These are phyloP conservation scores for Tothia fuscella DNA, from an alignment of 2,329 filamentous ascomycete species.

Conservation along the genomic window DNA sequence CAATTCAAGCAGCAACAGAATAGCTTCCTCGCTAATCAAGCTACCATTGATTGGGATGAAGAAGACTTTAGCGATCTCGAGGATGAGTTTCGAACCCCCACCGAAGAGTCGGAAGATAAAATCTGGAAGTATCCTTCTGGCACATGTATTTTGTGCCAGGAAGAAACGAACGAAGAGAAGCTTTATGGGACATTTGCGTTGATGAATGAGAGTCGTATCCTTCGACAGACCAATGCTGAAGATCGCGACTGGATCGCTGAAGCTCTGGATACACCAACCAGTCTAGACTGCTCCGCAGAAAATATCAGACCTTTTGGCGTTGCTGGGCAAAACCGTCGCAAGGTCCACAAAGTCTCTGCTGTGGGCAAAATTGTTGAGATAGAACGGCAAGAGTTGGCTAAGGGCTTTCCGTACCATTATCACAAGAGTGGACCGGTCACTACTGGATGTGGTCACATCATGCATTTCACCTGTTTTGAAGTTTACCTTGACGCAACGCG, in stretches of 20 bases:
- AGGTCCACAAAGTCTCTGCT: constrained; percentile 62
- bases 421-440: constrained; percentile 59
- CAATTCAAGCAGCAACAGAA: constrained; percentile 97
- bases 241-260: constrained; percentile 79
- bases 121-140: constrained; percentile 85
- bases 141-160: constrained; percentile 92
- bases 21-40: constrained; percentile 82
- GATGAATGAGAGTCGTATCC: constrained; percentile 71
- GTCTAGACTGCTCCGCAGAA: constrained; percentile 76
- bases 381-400: constrained; percentile 74
- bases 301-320: constrained; percentile 79
- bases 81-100: constrained; percentile 45
- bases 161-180: constrained; percentile 79
- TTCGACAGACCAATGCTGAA: constrained; percentile 74
- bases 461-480: constrained; percentile 96
- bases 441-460: constrained; percentile 90
- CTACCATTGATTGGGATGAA: constrained; percentile 81
- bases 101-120: constrained; percentile 58
- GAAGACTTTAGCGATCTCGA: constrained; percentile 67
- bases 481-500: constrained; percentile 76
- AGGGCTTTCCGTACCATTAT: constrained; percentile 57
- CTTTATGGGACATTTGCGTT: constrained; percentile 91
- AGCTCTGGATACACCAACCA: constrained; percentile 63
- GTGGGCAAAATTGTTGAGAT: constrained; percentile 58
- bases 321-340: constrained; percentile 70